A percentile compares a stretch with the other conserved stretches of the same genome.
Evolutionary conservation across 257 asterid species (phyloP).

Genomic region (Solanum neorickii): DNA sequence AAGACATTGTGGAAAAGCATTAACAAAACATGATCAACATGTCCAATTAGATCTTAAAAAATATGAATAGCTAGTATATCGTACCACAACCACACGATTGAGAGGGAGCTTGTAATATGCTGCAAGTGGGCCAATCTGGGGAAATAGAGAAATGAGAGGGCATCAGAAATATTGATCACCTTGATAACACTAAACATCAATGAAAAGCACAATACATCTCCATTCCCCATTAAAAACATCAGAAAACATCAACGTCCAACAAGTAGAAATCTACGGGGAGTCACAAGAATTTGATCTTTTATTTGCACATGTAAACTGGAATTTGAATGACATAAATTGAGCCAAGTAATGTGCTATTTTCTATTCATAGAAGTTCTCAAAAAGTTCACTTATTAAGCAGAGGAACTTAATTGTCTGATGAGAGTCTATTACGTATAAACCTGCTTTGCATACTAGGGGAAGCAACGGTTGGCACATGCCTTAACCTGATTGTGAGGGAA

Average conservation of each 20-base stretch:
- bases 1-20: neutral
- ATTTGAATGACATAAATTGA: neutral
- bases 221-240: neutral
- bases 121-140: constrained; percentile 90
- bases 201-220: neutral
- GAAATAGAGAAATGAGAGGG: neutral
- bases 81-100: constrained; percentile 82
- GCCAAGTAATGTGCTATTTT: neutral
- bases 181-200: neutral
- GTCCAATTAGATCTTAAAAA: neutral
- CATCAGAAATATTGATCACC: neutral
- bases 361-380: neutral
- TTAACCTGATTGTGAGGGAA: neutral
- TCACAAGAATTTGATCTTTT: neutral
- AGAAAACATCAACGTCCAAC: neutral
- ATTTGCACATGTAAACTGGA: neutral
- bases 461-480: neutral
- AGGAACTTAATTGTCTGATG: neutral
- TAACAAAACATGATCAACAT: neutral
- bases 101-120: constrained; percentile 97
- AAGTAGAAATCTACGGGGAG: neutral
- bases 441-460: neutral
- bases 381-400: neutral
- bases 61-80: neutral
- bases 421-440: neutral